phyloP scores from a whole-genome alignment of 2,329 filamentous ascomycete genomes.

The Chrysosphaeria jannelii region DNA sequence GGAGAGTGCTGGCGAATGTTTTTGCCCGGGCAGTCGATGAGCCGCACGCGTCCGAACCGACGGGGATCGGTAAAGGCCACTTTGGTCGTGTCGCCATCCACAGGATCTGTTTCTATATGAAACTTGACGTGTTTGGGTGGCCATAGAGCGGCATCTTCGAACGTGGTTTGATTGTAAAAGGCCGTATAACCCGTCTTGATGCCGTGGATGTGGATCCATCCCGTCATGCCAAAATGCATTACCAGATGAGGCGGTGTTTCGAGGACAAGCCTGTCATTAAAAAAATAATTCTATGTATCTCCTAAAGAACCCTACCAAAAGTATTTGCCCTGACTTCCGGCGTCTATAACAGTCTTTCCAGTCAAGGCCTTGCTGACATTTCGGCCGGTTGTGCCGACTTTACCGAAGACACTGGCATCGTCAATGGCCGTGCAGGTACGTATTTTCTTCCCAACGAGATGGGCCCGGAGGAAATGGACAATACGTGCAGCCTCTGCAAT shows the following conservation, averaged over 20 bases:
- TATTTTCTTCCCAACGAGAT: constrained; percentile 63
- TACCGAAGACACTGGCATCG: constrained; percentile 68
- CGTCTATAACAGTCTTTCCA: constrained; percentile 36
- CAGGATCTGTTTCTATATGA: constrained; percentile 30
- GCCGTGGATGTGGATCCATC: constrained; percentile 71
- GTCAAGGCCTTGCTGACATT: constrained; percentile 45
- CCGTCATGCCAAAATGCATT: constrained; percentile 60
- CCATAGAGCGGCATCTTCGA: constrained; percentile 34
- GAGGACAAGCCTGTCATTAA: constrained; percentile 23
- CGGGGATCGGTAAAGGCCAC: constrained; percentile 63
- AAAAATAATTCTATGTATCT: too few species aligned
- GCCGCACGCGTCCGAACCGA: constrained; percentile 45
- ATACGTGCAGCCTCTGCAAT: constrained; percentile 39
- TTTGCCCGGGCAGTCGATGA: constrained; percentile 51
- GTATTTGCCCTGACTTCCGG: constrained; percentile 82
- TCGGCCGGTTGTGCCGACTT: constrained; percentile 50
- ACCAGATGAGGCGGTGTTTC: constrained; percentile 59
- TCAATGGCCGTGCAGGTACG: constrained; percentile 38
- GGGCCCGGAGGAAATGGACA: constrained; percentile 55
- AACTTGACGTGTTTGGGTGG: constrained; percentile 84
- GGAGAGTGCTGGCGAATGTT: constrained; percentile 51
- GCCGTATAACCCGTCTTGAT: constrained; percentile 50
- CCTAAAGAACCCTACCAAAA: constrained; percentile 56
- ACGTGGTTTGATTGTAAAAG: constrained; percentile 45
- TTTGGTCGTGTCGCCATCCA: constrained; percentile 18